Evolutionary conservation across 345 rosid genomes (phyloP).

Genomic region (Eutrema heterophyllum): DNA sequence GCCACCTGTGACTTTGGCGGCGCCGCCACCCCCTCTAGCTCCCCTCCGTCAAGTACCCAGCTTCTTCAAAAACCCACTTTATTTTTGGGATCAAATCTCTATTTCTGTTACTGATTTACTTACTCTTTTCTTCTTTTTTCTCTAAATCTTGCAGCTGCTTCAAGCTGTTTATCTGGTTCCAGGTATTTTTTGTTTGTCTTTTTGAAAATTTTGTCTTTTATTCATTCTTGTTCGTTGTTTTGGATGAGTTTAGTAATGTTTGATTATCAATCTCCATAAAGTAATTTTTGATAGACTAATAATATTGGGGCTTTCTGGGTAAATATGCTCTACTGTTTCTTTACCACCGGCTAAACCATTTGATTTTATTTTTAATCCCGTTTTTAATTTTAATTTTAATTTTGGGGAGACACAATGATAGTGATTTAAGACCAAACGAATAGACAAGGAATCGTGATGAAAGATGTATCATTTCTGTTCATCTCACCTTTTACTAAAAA

Average conservation of each 20-base stretch:
- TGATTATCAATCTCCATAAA: neutral
- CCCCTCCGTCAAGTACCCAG: constrained; percentile 28
- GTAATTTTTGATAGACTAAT: neutral
- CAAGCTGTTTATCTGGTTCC: constrained; percentile 32
- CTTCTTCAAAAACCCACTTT: neutral
- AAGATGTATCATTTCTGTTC: constrained; percentile 1
- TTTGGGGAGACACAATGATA: constrained; percentile 20
- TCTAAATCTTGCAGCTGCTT: constrained; percentile 22
- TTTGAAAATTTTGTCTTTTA: constrained; percentile 2
- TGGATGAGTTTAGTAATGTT: neutral
- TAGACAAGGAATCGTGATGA: constrained; percentile 13
- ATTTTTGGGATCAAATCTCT: neutral
- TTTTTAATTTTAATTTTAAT: neutral
- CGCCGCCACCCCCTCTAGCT: neutral
- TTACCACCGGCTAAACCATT: constrained; percentile 15
- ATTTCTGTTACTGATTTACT: neutral
- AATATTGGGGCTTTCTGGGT: neutral
- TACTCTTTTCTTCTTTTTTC: neutral
- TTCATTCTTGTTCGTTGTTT: neutral
- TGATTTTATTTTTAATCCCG: neutral
- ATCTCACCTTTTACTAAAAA: constrained; percentile 8
- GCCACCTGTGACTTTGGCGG: constrained; percentile 38
- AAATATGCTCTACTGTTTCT: constrained; percentile 10
- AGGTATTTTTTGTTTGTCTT: constrained; percentile 24
- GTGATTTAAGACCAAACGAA: constrained; percentile 13